Evolutionary conservation across 1,284 basidiomycete genomes (phyloP).

Genomic region (Xerocomus nothofagi): DNA sequence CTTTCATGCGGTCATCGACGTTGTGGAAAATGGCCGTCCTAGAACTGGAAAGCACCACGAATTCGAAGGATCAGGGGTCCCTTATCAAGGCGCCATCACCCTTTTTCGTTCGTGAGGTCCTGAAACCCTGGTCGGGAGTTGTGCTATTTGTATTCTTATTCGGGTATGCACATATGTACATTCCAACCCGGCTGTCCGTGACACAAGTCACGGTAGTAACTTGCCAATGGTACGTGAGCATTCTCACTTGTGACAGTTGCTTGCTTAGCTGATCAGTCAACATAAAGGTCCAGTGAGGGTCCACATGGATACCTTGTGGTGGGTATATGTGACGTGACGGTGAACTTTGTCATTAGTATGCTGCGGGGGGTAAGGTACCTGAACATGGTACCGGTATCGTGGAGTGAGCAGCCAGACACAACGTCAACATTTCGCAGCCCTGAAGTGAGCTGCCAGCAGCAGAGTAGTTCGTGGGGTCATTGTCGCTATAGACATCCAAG

Average conservation of each 20-base stretch:
- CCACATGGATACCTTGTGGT: slow-evolving; percentile 4
- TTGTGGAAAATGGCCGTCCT: slow-evolving; percentile 4
- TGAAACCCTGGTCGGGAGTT: slow-evolving; percentile 2
- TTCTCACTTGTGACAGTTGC: neutral
- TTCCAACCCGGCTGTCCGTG: neutral
- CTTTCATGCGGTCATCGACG: slow-evolving; percentile 1
- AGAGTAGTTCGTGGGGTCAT: slow-evolving; percentile 5
- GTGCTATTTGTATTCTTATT: neutral
- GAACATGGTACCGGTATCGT: slow-evolving; percentile 23
- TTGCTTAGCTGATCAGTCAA: slow-evolving; percentile 9
- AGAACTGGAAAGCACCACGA: neutral
- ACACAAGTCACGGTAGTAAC: neutral
- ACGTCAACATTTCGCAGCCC: slow-evolving; percentile 28
- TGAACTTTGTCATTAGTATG: slow-evolving; percentile 9
- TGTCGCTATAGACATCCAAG: slow-evolving; percentile 6
- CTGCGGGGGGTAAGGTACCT: slow-evolving; percentile 26
- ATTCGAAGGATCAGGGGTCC: neutral
- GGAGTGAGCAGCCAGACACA: slow-evolving; percentile 27
- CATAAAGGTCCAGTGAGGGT: neutral
- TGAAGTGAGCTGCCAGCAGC: slow-evolving; percentile 15
- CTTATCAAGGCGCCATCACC: neutral
- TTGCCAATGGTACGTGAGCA: neutral
- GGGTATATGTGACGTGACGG: slow-evolving; percentile 13
- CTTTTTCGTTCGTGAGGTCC: neutral
- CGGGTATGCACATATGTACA: slow-evolving; percentile 1